A percentile compares a stretch with the other conserved stretches of the same genome.
Evolutionary conservation across 2,329 filamentous ascomycete genomes (phyloP).

Genomic region (Alternaria atra): DNA sequence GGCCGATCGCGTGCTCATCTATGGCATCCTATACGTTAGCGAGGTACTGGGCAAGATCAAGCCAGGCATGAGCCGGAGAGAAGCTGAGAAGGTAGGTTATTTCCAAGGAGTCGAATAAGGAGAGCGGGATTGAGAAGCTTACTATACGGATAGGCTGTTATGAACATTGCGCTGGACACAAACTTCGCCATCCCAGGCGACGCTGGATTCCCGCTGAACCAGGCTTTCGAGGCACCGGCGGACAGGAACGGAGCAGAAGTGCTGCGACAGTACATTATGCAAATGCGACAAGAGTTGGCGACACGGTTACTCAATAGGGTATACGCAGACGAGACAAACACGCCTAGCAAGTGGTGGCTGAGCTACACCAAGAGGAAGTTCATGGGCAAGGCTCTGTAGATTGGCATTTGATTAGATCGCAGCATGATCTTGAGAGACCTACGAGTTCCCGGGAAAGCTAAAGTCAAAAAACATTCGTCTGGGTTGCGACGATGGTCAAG

Average conservation of each 20-base stretch:
- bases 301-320: conserved; percentile 82
- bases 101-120: conserved; percentile 30
- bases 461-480: neutral
- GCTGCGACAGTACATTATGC: conserved; percentile 86
- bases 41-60: conserved; percentile 90
- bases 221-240: conserved; percentile 90
- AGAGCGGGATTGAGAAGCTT: conserved; percentile 33
- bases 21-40: conserved; percentile 93
- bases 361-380: conserved; percentile 99
- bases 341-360: conserved; percentile 87
- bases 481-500: neutral
- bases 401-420: neutral
- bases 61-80: conserved; percentile 71
- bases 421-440: neutral
- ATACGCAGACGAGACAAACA: conserved; percentile 75
- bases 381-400: conserved; percentile 80
- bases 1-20: conserved; percentile 92
- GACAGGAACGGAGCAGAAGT: conserved; percentile 90
- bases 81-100: conserved; percentile 68
- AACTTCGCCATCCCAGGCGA: conserved; percentile 96
- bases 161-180: conserved; percentile 87
- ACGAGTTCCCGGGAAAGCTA: neutral
- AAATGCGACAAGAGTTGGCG: conserved; percentile 93
- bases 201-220: conserved; percentile 90
- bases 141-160: conserved; percentile 69